phyloP scores from a whole-genome alignment of 345 rosid species.

The Aegle marmelos region DNA sequence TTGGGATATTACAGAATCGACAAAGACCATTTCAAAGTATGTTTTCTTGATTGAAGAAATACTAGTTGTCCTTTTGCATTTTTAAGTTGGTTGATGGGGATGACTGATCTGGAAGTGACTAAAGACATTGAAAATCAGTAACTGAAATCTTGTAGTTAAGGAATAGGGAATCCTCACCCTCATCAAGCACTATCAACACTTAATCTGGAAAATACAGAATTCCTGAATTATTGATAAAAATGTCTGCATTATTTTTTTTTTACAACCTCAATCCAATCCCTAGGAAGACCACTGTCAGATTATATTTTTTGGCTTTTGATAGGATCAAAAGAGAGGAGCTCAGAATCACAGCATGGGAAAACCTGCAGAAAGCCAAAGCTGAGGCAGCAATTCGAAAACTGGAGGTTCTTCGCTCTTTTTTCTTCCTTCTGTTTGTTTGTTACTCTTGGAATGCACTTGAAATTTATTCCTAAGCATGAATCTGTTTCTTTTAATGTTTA shows the following conservation, averaged over 20 bases:
- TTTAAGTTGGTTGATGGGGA: background rate
- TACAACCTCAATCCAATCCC: background rate
- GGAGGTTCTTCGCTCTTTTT: conserved; percentile 56
- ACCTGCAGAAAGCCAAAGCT: conserved; percentile 97
- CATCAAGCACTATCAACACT: background rate
- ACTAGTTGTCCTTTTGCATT: conserved; percentile 8
- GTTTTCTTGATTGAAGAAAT: conserved; percentile 13
- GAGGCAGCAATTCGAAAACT: conserved; percentile 92
- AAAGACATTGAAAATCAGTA: background rate
- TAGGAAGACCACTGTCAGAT: background rate
- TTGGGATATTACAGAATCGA: conserved; percentile 65
- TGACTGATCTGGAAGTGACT: background rate
- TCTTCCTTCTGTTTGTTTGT: conserved; percentile 2
- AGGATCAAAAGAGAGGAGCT: conserved; percentile 87
- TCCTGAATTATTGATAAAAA: background rate
- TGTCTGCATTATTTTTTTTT: background rate
- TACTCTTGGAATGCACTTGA: background rate
- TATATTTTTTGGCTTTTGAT: conserved; percentile 12
- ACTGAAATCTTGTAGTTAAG: background rate
- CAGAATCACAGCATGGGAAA: conserved; percentile 92
- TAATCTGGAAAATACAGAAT: background rate
- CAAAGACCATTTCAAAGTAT: conserved; percentile 55
- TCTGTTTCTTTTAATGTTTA: background rate
- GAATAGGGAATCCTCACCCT: background rate
- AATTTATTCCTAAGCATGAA: background rate